Base-by-base conservation (phyloP, 1,284 basidiomycete genomes). In the Limonomyces culmigenus region DNA sequence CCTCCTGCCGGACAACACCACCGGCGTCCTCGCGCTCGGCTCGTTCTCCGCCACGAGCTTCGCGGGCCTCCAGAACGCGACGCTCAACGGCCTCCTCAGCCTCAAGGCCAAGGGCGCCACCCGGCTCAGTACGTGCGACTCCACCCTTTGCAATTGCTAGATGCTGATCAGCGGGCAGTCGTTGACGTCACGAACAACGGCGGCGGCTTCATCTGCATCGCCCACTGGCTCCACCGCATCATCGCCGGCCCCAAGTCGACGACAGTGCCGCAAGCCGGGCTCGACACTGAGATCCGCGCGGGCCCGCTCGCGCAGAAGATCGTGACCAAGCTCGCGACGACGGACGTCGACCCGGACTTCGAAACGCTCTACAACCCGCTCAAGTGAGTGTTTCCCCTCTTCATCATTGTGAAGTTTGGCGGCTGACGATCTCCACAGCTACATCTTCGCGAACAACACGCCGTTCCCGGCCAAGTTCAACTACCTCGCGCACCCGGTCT, bases 151-250 rank as follows among this genome's bases (percentile, higher is more conserved):
- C 16, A 8, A n/a, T 32, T 25, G 4, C 17, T 16, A n/a, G n/a
- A 8, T 12, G 19, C 31, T 29, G 14, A 19, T 21, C 19, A 4
- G 19, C 10, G 19, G 10, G 16, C 14, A 19, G 19, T 16, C 14
- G n/a, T 16, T 14, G 18, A 23, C 33, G 16, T 29, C 69, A 63
- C 65, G 4, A 71, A 73, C 47, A 74, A 72, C 42, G 70, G 70
- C 30, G 70, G 71, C 41, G 71, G 69, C 5, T 73, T 65, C 49
- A 67, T 74, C 40, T 75, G 70, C 46, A 59, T 66, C 29, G 68
- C 70, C 4, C 38, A 74, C 69, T 74, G 67, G 67, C 57, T 75
- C 3, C 70, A 73, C 47, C 66, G 70, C 32, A 41, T 71, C 69
- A 64, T 74, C 39, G 61, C 65, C 14, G 70, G 70, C 5, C 64